Evolutionary conservation across 2,329 filamentous ascomycete species (phyloP), one percentile per base, ranked within the genome.

Genomic region (Alternaria alternata): DNA sequence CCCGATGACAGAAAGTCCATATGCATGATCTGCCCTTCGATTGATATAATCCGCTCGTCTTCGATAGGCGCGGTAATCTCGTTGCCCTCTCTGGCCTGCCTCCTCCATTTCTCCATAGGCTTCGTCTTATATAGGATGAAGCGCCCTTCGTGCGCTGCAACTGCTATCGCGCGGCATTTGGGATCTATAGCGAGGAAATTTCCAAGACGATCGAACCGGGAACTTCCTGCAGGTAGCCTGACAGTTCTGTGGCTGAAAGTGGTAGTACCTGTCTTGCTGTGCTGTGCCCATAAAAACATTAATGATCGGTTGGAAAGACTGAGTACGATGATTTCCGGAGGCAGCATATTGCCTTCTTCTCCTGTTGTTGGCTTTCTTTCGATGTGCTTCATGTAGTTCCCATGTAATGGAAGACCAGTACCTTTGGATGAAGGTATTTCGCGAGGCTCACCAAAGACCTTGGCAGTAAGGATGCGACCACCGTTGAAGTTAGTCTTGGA

Each of bases 1-100:
- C 85, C 84, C 7, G 93, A 91, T 60, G 91, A 88, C 3, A 99
- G 83, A 65, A 98, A 99, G 22, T 93, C 91, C 83, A 97, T 89
- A 68, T 92, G 91, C 69, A 94, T 84, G 56, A 98, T 92, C n/a
- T 92, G 93, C 7, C 88, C 73, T 48, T 75, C 85, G 7, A 93
- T 81, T 9, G 71, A 57, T 28, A 79, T 60, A 2, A 72, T 68
- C 39, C 79, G 70, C 78, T 87, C 84, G 62, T 83, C 79, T 52
- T 83, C 83, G 57, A 96, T 85, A 2, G 90, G 91, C 9, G 68
- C 82, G 77, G 59, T 91, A 76, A 30, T 20, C 16, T 63, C 79
- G 71, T n/a, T 80, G 77, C 32, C 61, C 7, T 49, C 14, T 18
- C 39, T 63, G 74, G 72, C 73, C 80, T 88, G 69, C 68, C 75